A percentile compares a stretch with the other conserved stretches of the same genome.
Evolutionary conservation across 352 stramenopile species (phyloP).

Genomic region (Phytopythium helicoides): DNA sequence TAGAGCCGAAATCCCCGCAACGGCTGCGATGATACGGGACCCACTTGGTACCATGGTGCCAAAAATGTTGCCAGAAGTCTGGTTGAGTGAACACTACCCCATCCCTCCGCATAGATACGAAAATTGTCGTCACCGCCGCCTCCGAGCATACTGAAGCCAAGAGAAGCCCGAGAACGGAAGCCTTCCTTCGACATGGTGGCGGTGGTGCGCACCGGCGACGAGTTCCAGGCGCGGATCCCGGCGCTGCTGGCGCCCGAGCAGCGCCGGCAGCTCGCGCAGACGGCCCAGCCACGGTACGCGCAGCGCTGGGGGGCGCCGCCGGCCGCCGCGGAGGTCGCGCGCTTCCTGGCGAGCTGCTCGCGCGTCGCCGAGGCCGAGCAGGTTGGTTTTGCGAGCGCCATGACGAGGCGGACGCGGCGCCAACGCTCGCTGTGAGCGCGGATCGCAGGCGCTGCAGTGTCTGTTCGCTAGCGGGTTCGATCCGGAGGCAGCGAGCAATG

Average conservation of each 20-base stretch:
- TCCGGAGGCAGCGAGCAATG: constrained; percentile 28
- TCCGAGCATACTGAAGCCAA: neutral
- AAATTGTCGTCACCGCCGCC: no score
- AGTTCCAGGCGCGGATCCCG: constrained; percentile 48
- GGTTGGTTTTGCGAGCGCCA: no score
- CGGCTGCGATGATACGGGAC: no score
- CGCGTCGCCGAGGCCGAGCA: constrained; percentile 52
- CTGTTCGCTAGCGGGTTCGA: constrained; percentile 60
- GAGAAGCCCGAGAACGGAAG: neutral
- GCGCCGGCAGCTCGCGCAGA: constrained; percentile 13
- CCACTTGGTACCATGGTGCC: no score
- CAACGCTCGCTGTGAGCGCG: no score
- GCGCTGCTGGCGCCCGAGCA: constrained; percentile 31
- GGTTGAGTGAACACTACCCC: no score
- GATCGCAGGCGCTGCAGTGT: constrained; percentile 56
- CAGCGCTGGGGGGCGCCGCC: constrained; percentile 43
- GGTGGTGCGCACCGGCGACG: constrained; percentile 7
- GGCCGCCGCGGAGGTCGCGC: constrained; percentile 31
- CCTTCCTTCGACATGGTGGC: neutral
- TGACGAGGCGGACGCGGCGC: no score
- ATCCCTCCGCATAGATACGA: no score
- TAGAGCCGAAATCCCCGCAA: no score
- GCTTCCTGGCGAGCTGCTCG: constrained; percentile 49
- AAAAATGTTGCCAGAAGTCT: no score
- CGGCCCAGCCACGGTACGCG: constrained; percentile 13